phyloP scores from a whole-genome alignment of 2,329 filamentous ascomycete genomes.

The Neophaeococcomyces aloes region DNA sequence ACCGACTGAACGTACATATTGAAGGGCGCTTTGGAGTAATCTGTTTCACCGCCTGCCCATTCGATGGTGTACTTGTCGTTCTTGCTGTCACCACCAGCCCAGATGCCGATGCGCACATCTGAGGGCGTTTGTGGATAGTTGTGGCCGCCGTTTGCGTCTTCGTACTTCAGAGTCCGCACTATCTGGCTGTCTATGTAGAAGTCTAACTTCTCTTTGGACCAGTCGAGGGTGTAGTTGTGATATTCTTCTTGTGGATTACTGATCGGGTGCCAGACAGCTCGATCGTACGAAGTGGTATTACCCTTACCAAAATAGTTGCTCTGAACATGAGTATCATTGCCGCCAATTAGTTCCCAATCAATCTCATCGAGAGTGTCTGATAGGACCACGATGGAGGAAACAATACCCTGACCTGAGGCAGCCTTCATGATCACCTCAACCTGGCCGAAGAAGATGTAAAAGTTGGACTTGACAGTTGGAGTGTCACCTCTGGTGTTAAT shows the following conservation, averaged over 20 bases:
- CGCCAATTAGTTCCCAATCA: slow-evolving; percentile 74
- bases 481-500: slow-evolving; percentile 62
- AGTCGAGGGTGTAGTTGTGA: slow-evolving; percentile 84
- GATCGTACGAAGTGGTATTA: slow-evolving; percentile 59
- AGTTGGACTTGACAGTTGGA: slow-evolving; percentile 66
- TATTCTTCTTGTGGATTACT: slow-evolving; percentile 56
- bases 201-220: slow-evolving; percentile 73
- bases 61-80: slow-evolving; percentile 75
- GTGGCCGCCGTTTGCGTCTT: slow-evolving; percentile 51
- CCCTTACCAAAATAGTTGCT: slow-evolving; percentile 73
- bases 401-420: slow-evolving; percentile 61
- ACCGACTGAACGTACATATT: slow-evolving; percentile 72
- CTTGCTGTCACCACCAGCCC: slow-evolving; percentile 75
- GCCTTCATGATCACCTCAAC: slow-evolving; percentile 71
- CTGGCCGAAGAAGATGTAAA: slow-evolving; percentile 78
- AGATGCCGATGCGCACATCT: slow-evolving; percentile 83
- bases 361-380: slow-evolving; percentile 80
- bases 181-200: slow-evolving; percentile 75
- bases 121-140: slow-evolving; percentile 95
- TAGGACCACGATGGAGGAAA: slow-evolving; percentile 72
- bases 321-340: slow-evolving; percentile 51
- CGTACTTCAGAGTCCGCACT: slow-evolving; percentile 62
- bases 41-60: slow-evolving; percentile 78
- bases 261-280: slow-evolving; percentile 53
- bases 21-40: slow-evolving; percentile 76